Percentiles rank a stretch among this genome's conserved stretches.
phyloP scores from a whole-genome alignment of 805 yeast genomes.

The Cyberlindnera amylophila region DNA sequence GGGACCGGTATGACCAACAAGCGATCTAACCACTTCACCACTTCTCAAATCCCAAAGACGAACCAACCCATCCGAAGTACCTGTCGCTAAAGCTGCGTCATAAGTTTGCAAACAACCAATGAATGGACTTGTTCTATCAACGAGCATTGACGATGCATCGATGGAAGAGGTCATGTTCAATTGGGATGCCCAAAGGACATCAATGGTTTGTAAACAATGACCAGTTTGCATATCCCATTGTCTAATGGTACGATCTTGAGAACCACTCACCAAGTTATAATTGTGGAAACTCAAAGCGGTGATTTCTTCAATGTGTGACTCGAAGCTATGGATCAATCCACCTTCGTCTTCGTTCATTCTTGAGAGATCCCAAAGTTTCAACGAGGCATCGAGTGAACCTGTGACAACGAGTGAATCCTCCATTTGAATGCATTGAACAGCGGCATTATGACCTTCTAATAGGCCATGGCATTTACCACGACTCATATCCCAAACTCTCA shows the following conservation, averaged over 20 bases:
- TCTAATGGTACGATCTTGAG: slow-evolving; percentile 66
- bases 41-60: slow-evolving; percentile 73
- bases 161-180: slow-evolving; percentile 16
- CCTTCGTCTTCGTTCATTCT: slow-evolving; percentile 27
- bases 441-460: slow-evolving; percentile 58
- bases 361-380: slow-evolving; percentile 57
- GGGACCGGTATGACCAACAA: slow-evolving; percentile 67
- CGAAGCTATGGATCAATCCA: slow-evolving; percentile 47
- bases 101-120: slow-evolving; percentile 67
- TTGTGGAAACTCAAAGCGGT: slow-evolving; percentile 57
- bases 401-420: slow-evolving; percentile 45
- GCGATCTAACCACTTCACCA: slow-evolving; percentile 58
- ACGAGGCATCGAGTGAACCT: slow-evolving; percentile 62
- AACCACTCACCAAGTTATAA: slow-evolving; percentile 59
- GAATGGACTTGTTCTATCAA: slow-evolving; percentile 34
- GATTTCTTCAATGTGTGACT: slow-evolving; percentile 63
- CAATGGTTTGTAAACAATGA: slow-evolving; percentile 65
- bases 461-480: slow-evolving; percentile 46
- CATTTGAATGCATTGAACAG: slow-evolving; percentile 58
- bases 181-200: slow-evolving; percentile 57
- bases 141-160: slow-evolving; percentile 9
- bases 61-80: slow-evolving; percentile 72
- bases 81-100: slow-evolving; percentile 76
- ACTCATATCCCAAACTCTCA: slow-evolving; percentile 80
- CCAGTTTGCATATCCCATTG: slow-evolving; percentile 74